Conservation (phyloP, 2,329 filamentous ascomycete genomes). For the Colletotrichum costaricense region DNA sequence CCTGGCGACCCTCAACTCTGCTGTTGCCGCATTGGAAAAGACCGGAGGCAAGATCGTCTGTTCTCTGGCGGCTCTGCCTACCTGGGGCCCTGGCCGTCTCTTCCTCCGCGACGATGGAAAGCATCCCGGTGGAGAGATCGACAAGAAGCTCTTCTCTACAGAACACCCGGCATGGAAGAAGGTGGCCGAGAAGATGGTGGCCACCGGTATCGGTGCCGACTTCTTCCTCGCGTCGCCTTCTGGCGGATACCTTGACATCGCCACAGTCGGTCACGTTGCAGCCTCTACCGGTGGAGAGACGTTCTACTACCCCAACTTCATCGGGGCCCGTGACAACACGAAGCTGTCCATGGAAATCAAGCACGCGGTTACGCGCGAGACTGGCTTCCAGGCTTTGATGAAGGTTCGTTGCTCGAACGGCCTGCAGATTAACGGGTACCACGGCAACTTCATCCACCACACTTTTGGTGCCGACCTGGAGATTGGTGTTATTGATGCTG, state of each 20-base stretch:
- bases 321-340: conserved; percentile 84
- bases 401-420: conserved; percentile 98
- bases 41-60: conserved; percentile 95
- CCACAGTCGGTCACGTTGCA: conserved; percentile 89
- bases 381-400: conserved; percentile 95
- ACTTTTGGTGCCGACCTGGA: conserved; percentile 95
- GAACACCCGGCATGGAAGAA: conserved; percentile 92
- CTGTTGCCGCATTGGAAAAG: conserved; percentile 82
- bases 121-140: conserved; percentile 84
- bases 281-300: conserved; percentile 93
- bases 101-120: conserved; percentile 91
- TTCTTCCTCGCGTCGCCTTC: conserved; percentile 94
- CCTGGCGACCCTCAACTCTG: conserved; percentile 85
- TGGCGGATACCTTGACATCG: conserved; percentile 92
- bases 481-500: conserved; percentile 90
- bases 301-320: conserved; percentile 97
- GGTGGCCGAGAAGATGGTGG: conserved; percentile 86
- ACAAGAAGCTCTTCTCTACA: conserved; percentile 91
- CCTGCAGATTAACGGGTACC: conserved; percentile 91
- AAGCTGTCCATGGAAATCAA: conserved; percentile 88
- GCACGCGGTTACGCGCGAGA: conserved; percentile 88
- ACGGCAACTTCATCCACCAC: conserved; percentile 96
- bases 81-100: conserved; percentile 88
- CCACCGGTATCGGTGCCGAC: conserved; percentile 87
- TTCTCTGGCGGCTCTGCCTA: conserved; percentile 87